Conservation (phyloP, 2,329 filamentous ascomycete species). For the Westerdykella ornata region DNA sequence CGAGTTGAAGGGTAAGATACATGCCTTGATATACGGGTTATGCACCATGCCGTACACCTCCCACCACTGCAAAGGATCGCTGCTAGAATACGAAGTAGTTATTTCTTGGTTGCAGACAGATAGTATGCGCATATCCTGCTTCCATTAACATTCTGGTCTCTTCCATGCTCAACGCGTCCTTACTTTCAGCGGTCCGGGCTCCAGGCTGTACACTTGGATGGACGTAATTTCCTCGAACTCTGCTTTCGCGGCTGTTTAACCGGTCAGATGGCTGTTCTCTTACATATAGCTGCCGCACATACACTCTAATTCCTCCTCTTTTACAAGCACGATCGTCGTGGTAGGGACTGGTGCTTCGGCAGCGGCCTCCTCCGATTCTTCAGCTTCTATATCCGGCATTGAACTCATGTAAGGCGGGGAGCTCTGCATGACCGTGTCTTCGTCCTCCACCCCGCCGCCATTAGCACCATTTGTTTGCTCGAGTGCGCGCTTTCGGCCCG, state of each 20-base stretch:
- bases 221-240: constrained; percentile 67
- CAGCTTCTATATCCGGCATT: constrained; percentile 45
- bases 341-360: constrained; percentile 48
- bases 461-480: constrained; percentile 35
- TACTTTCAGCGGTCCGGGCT: constrained; percentile 61
- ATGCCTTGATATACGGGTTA: constrained; percentile 60
- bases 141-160: constrained; percentile 41
- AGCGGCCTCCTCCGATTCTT: constrained; percentile 22
- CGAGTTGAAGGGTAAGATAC: not conserved
- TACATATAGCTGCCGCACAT: constrained; percentile 10
- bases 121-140: constrained; percentile 60
- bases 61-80: constrained; percentile 54
- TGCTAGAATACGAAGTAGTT: constrained; percentile 48
- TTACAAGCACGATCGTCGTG: constrained; percentile 58
- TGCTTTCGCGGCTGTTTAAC: constrained; percentile 54
- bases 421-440: constrained; percentile 61
- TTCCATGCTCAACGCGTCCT: constrained; percentile 2
- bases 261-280: constrained; percentile 8
- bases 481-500: constrained; percentile 53
- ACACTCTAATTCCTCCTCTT: constrained; percentile 68
- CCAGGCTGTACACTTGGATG: constrained; percentile 82
- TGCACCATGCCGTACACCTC: constrained; percentile 66
- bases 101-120: constrained; percentile 63
- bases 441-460: constrained; percentile 46
- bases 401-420: constrained; percentile 60